Conservation (phyloP, 2,329 filamentous ascomycete species). For the Massarina eburnea region DNA sequence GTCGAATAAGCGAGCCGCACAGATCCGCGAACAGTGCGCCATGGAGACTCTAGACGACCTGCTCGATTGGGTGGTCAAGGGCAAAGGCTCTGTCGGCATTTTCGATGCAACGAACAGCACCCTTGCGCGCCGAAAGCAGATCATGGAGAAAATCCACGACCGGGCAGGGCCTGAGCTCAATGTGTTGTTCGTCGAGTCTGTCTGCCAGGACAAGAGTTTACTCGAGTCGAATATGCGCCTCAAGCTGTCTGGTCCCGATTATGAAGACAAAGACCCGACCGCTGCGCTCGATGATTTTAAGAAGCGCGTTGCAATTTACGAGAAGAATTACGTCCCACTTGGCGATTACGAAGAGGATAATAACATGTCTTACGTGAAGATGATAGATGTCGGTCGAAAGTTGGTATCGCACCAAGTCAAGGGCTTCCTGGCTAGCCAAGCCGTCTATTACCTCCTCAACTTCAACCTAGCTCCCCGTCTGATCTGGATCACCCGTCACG, state of each 20-base stretch:
- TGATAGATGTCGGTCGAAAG: slow-evolving; percentile 96
- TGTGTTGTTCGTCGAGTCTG: slow-evolving; percentile 92
- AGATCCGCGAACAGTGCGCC: slow-evolving; percentile 86
- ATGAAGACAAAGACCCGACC: slow-evolving; percentile 86
- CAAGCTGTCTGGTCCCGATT: slow-evolving; percentile 94
- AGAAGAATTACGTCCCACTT: slow-evolving; percentile 88
- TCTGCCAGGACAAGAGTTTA: slow-evolving; percentile 80
- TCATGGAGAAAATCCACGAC: slow-evolving; percentile 80
- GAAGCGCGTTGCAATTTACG: slow-evolving; percentile 86
- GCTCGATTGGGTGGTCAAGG: slow-evolving; percentile 80
- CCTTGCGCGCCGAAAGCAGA: slow-evolving; percentile 75
- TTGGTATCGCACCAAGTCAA: slow-evolving; percentile 86
- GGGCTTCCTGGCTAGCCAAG: slow-evolving; percentile 88
- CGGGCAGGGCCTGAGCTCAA: slow-evolving; percentile 83
- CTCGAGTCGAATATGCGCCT: slow-evolving; percentile 96
- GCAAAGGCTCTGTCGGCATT: slow-evolving; percentile 88
- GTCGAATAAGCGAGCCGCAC: slow-evolving; percentile 76
- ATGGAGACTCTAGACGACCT: slow-evolving; percentile 91
- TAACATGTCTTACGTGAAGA: slow-evolving; percentile 93
- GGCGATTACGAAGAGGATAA: slow-evolving; percentile 89
- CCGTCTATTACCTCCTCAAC: slow-evolving; percentile 91
- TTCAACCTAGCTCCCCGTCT: slow-evolving; percentile 95
- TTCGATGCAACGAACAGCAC: slow-evolving; percentile 98
- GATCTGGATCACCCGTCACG: slow-evolving; percentile 97
- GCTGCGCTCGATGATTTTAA: slow-evolving; percentile 89